A percentile compares a stretch with the other conserved stretches of the same genome.
Conservation (phyloP, 2,329 filamentous ascomycete species). For the Sclerotinia subarctica region DNA sequence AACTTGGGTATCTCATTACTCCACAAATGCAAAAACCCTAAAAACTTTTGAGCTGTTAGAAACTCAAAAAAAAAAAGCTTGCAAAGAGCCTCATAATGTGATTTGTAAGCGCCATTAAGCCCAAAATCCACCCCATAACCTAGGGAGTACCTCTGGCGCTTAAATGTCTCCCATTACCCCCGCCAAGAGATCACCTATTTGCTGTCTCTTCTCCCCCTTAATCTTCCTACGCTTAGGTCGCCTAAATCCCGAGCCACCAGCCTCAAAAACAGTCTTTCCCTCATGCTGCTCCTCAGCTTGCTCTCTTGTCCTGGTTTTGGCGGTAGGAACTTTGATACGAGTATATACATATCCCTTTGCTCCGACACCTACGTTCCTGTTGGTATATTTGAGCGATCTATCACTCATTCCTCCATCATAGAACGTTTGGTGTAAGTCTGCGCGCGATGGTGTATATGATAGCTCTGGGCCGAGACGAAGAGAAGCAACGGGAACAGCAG, state of each 20-base stretch:
- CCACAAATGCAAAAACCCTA: not conserved
- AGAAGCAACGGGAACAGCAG: constrained; percentile 33
- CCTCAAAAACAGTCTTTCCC: not conserved
- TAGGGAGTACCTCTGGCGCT: not conserved
- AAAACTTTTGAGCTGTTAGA: not conserved
- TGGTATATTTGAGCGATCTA: constrained; percentile 8
- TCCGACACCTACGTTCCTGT: not conserved
- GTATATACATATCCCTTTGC: not conserved
- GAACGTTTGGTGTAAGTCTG: constrained; percentile 5
- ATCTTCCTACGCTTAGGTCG: constrained; percentile 1
- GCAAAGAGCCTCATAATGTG: not conserved
- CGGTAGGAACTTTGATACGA: not conserved
- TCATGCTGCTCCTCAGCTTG: not conserved
- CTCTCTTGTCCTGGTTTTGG: not conserved
- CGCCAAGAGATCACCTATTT: not conserved
- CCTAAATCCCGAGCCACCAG: not conserved
- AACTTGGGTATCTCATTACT: not conserved
- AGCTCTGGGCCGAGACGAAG: constrained; percentile 32
- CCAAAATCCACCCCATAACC: fast-evolving
- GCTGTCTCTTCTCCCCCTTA: not conserved
- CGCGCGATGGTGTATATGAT: not conserved
- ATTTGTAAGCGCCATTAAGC: too few species aligned
- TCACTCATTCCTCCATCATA: not conserved
- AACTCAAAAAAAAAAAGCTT: not conserved
- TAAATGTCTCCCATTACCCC: not conserved